Evolutionary conservation across 2,329 filamentous ascomycete genomes (phyloP).

Genomic region (Didymella exigua): DNA sequence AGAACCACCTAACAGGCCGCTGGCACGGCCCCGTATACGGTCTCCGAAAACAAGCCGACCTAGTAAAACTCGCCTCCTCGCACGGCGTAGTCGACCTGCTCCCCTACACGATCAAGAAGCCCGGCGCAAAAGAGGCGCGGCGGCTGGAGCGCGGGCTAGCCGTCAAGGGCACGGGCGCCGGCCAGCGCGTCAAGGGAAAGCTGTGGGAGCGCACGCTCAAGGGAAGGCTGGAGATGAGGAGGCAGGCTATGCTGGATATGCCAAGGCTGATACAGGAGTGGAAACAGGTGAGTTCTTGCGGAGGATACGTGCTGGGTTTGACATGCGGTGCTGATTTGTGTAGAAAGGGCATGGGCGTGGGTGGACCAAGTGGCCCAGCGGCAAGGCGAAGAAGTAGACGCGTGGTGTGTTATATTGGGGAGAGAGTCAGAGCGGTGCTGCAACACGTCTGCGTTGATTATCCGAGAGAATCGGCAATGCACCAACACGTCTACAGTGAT

Average conservation of each 20-base stretch:
- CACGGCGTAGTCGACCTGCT: constrained; percentile 82
- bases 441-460: neutral
- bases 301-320: constrained; percentile 4
- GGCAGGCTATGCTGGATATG: constrained; percentile 94
- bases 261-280: constrained; percentile 87
- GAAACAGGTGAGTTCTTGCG: constrained; percentile 73
- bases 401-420: constrained; percentile 9
- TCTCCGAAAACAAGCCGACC: constrained; percentile 83
- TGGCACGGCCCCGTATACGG: constrained; percentile 87
- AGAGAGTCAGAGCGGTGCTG: constrained; percentile 1
- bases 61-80: constrained; percentile 81
- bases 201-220: constrained; percentile 86
- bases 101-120: constrained; percentile 77
- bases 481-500: constrained; percentile 3
- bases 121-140: constrained; percentile 70
- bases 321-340: constrained; percentile 45
- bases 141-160: constrained; percentile 79
- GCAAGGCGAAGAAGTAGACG: constrained; percentile 32
- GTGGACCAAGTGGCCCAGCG: constrained; percentile 74
- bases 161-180: constrained; percentile 91
- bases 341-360: constrained; percentile 73
- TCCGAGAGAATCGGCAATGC: no score
- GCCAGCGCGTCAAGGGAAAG: constrained; percentile 94
- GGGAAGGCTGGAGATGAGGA: constrained; percentile 82
- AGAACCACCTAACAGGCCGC: constrained; percentile 76